Base-by-base conservation (phyloP, 257 asterid species). In the Solanum dulcamara region DNA sequence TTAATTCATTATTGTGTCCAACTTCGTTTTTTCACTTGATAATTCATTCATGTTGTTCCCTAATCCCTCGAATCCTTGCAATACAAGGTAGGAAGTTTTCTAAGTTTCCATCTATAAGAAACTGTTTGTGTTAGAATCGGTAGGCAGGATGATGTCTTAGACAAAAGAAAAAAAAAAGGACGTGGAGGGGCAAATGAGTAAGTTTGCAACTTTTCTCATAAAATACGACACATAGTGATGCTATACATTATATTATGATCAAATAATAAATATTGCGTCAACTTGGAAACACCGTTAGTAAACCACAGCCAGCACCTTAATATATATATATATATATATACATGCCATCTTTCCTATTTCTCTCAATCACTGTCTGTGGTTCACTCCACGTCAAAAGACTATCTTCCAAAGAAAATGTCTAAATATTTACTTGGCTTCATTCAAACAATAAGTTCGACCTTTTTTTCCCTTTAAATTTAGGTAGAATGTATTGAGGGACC, bases 361-460 rank as follows among this genome's bases (percentile, higher is more conserved):
- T 32, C 35, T n/a, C 50, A 74, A 74, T 77, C 64, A 28, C 42
- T 28, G 18, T 77, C 62, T 77, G 42, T 48, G 64, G 62, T 77
- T 46, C 3, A 77, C 42, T 77, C 81, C 17, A 48, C 38, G 83
- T 48, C 42, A 77, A 79, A 79, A 79, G 28, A 77, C 40, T 77
- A 44, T 44, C 40, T 77, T 46, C 82, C 82, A 77, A 77, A 46
- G 17, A 46, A 48, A 46, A 79, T 48, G 59, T 7, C 51, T 6
- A 17, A 44, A 42, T 62, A 24, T 24, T 10, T 81, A 83, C 96
- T 38, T 89, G 83, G 40, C 86, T 85, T 75, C 38, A 8, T 84
- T 87, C 93, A 15, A 93, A 89, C 93, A 93, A 86, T 9, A 96
- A 97, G 86, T 90, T 93, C 89, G 89, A 89, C 72, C 91, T 93